Percentiles rank a stretch among this genome's conserved stretches.
These are phyloP conservation scores for Gautieria morchelliformis DNA, from an alignment of 768 basidiomycete genomes.

Conservation along the genomic window DNA sequence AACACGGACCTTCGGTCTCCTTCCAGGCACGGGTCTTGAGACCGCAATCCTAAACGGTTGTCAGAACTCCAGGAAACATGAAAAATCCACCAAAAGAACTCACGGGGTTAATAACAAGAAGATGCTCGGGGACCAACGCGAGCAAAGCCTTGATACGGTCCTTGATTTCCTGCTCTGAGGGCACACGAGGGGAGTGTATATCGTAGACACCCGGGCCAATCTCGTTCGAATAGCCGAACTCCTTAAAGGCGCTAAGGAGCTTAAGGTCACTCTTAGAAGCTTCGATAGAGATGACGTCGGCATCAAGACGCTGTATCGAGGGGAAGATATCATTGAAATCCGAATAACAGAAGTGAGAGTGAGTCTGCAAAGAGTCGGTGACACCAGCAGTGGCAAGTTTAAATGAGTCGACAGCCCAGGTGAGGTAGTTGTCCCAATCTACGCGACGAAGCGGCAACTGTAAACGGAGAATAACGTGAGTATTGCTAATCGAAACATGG, in stretches of 20 bases:
- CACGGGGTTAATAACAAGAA: slow-evolving; percentile 87
- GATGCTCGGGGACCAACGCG: slow-evolving; percentile 65
- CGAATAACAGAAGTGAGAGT: slow-evolving; percentile 99
- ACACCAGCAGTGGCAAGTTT: slow-evolving; percentile 96
- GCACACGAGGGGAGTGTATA: slow-evolving; percentile 99
- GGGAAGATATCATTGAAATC: slow-evolving; percentile 99
- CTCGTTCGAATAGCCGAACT: slow-evolving; percentile 91
- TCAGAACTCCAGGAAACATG: slow-evolving; percentile 6
- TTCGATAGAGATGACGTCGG: slow-evolving; percentile 98
- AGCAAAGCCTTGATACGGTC: slow-evolving; percentile 84
- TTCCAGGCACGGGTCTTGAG: slow-evolving; percentile 98
- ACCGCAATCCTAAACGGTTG: slow-evolving; percentile 66
- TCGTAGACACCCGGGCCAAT: slow-evolving; percentile 99
- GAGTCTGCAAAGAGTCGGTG: slow-evolving; percentile 86
- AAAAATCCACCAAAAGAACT: slow-evolving; percentile 13
- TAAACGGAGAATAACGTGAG: not conserved
- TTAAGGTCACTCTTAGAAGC: slow-evolving; percentile 99
- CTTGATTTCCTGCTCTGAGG: slow-evolving; percentile 86
- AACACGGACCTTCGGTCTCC: slow-evolving; percentile 70
- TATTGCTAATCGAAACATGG: not conserved
- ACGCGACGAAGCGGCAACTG: slow-evolving; percentile 89
- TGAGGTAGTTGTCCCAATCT: slow-evolving; percentile 95
- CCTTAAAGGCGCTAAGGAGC: slow-evolving; percentile 89
- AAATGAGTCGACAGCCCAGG: slow-evolving; percentile 99
- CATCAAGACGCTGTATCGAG: slow-evolving; percentile 92